Conservation (phyloP, 148 eudicot species). For the Bassia scoparia region DNA sequence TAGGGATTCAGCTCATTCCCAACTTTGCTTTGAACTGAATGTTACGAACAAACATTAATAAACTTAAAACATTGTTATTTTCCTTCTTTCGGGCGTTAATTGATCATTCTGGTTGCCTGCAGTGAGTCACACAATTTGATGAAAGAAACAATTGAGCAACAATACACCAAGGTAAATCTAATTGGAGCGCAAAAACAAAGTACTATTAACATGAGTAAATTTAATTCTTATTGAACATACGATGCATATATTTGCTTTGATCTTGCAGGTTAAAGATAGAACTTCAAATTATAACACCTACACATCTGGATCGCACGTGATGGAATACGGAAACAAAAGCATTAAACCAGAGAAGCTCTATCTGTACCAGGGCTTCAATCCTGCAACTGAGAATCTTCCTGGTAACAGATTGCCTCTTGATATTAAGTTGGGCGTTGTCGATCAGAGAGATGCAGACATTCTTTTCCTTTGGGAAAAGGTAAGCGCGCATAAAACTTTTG, state of each 20-base stretch:
- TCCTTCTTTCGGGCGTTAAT: too few relatives aligned
- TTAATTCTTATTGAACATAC: too few relatives aligned
- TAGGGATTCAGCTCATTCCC: neutral
- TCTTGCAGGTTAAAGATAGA: slow-evolving; percentile 65
- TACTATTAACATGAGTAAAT: neutral
- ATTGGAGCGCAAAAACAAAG: neutral
- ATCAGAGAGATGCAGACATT: slow-evolving; percentile 90
- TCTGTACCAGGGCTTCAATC: slow-evolving; percentile 46
- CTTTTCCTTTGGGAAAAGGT: slow-evolving; percentile 77
- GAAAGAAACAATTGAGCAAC: slow-evolving; percentile 68
- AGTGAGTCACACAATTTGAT: slow-evolving; percentile 84
- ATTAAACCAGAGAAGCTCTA: slow-evolving; percentile 57
- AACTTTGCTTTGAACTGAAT: neutral
- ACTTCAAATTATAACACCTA: slow-evolving; percentile 71
- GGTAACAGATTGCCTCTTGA: slow-evolving; percentile 29
- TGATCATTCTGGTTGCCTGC: slow-evolving; percentile 19
- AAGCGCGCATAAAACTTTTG: neutral
- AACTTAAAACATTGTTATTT: too few relatives aligned
- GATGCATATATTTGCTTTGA: neutral
- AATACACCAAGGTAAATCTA: slow-evolving; percentile 51
- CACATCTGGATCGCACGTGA: slow-evolving; percentile 64
- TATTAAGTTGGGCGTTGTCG: slow-evolving; percentile 51
- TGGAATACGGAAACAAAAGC: slow-evolving; percentile 79
- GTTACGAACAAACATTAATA: neutral
- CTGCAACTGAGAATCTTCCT: slow-evolving; percentile 50